Percentiles rank a stretch among this genome's conserved stretches.
These are phyloP conservation scores for Alternaria rosae DNA, from an alignment of 2,329 filamentous ascomycete genomes.

Conservation along the genomic window DNA sequence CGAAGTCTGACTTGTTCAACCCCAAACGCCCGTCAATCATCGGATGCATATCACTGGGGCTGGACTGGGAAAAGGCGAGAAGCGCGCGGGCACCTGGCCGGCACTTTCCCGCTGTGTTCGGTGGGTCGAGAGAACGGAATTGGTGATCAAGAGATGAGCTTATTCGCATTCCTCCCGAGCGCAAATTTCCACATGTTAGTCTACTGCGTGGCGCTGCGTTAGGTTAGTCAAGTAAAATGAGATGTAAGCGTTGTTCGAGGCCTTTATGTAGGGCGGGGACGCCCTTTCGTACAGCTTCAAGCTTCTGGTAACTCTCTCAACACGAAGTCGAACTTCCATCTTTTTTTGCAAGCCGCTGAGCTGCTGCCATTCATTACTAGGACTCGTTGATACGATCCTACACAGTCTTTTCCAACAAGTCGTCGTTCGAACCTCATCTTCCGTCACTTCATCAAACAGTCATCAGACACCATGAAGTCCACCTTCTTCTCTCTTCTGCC, in stretches of 20 bases:
- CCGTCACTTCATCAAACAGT: slow-evolving; percentile 3
- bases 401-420: slow-evolving; percentile 10
- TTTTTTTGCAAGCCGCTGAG: slow-evolving; percentile 36
- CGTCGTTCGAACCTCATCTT: slow-evolving; percentile 10
- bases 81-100: background rate
- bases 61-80: slow-evolving; percentile 15
- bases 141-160: slow-evolving; percentile 23
- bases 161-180: slow-evolving; percentile 19
- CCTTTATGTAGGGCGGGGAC: slow-evolving; percentile 26
- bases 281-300: slow-evolving; percentile 9
- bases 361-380: slow-evolving; percentile 36
- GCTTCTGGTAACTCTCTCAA: slow-evolving; percentile 16
- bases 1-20: slow-evolving; percentile 19
- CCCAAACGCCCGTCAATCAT: slow-evolving; percentile 2
- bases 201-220: slow-evolving; percentile 14
- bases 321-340: slow-evolving; percentile 18
- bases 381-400: slow-evolving; percentile 16
- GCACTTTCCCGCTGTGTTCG: background rate
- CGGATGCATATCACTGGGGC: slow-evolving; percentile 8
- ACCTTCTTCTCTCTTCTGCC: slow-evolving; percentile 36
- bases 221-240: slow-evolving; percentile 26
- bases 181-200: slow-evolving; percentile 29
- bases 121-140: slow-evolving; percentile 1
- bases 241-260: slow-evolving; percentile 10
- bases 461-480: slow-evolving; percentile 34